phyloP scores from a whole-genome alignment of 2,329 filamentous ascomycete species.

The Alternaria viburni region DNA sequence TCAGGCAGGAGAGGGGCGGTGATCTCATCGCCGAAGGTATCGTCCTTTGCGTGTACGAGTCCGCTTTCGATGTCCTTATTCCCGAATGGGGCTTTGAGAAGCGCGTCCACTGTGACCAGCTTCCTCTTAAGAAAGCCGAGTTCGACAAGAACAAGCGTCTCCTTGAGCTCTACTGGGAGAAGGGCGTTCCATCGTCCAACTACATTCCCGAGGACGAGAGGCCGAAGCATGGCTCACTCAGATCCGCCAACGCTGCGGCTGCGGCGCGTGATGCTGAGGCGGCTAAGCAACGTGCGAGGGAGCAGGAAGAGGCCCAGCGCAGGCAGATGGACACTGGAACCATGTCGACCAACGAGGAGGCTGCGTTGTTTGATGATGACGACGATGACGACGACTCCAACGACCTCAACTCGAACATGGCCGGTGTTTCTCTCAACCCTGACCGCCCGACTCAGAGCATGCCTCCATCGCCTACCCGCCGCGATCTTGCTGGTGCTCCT shows the following conservation, averaged over 20 bases:
- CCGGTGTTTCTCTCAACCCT: constrained; percentile 80
- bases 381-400: constrained; percentile 80
- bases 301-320: constrained; percentile 87
- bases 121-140: constrained; percentile 98
- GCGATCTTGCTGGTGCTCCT: constrained; percentile 70
- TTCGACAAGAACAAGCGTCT: constrained; percentile 96
- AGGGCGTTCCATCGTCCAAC: constrained; percentile 93
- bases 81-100: constrained; percentile 99
- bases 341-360: constrained; percentile 89
- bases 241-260: constrained; percentile 75
- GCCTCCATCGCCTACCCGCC: constrained; percentile 85
- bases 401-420: constrained; percentile 88
- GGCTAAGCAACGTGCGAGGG: constrained; percentile 79
- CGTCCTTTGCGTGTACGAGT: constrained; percentile 96
- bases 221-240: constrained; percentile 78
- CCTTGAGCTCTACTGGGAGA: constrained; percentile 98
- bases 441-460: constrained; percentile 95
- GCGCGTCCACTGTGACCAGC: constrained; percentile 97
- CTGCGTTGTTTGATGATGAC: constrained; percentile 95
- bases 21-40: constrained; percentile 96
- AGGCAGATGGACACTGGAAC: constrained; percentile 95
- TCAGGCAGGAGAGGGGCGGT: constrained; percentile 81
- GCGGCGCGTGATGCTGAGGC: constrained; percentile 82
- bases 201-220: constrained; percentile 97
- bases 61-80: constrained; percentile 96